A percentile compares a stretch with the other conserved stretches of the same genome.
These are phyloP conservation scores for Aspergillus neoniger DNA, from an alignment of 2,329 filamentous ascomycete species.

Conservation along the genomic window DNA sequence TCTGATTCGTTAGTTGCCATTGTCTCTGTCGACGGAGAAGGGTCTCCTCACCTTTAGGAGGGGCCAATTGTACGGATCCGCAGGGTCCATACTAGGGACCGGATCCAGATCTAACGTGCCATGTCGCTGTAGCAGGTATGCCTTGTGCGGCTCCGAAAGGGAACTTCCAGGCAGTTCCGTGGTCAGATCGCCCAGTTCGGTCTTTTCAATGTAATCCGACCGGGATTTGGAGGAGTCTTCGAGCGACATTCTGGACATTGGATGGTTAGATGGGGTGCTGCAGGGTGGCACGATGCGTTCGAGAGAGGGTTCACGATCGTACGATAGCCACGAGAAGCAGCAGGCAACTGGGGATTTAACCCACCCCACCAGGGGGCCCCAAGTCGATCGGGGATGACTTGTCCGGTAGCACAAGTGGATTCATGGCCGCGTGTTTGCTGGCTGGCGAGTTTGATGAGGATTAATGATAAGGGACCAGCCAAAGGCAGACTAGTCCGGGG, in stretches of 20 bases:
- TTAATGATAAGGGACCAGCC: too few relatives aligned
- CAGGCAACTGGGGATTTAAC: too few relatives aligned
- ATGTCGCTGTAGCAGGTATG: constrained; percentile 5
- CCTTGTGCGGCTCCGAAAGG: not conserved
- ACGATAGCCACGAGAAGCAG: not conserved
- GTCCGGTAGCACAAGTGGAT: not conserved
- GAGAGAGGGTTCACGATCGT: not conserved
- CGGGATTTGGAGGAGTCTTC: not conserved
- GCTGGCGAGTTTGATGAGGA: too few relatives aligned
- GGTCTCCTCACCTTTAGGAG: not conserved
- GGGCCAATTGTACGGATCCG: constrained; percentile 16
- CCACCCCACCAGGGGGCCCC: not conserved
- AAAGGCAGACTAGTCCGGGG: not conserved
- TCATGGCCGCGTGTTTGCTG: not conserved
- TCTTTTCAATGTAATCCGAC: constrained; percentile 5
- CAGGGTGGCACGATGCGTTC: not conserved
- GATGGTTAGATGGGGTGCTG: not conserved
- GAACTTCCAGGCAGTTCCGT: not conserved
- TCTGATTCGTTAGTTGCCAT: constrained; percentile 15
- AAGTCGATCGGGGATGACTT: too few relatives aligned
- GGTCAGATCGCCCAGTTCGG: not conserved
- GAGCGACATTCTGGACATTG: not conserved
- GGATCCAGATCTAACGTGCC: constrained; percentile 13
- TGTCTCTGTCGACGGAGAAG: not conserved
- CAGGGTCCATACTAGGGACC: constrained; percentile 14